These are phyloP conservation scores for Spathaspora passalidarum DNA, from an alignment of 805 yeast genomes.

Conservation along the genomic window DNA sequence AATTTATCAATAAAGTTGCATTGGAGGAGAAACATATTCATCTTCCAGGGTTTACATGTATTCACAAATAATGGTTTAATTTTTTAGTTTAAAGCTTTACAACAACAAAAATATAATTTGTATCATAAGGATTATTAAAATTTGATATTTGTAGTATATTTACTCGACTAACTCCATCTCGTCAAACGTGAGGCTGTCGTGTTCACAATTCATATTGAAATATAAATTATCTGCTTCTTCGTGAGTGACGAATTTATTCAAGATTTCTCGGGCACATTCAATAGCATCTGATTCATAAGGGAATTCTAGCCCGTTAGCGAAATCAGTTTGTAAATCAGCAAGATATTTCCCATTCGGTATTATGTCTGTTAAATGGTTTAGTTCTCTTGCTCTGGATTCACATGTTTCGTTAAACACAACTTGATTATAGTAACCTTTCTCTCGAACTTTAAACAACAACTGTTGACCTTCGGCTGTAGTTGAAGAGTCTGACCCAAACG, in stretches of 20 bases:
- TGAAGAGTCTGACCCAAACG: constrained; percentile 44
- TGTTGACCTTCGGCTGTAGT: constrained; percentile 34
- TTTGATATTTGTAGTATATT: background rate
- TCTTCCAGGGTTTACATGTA: background rate
- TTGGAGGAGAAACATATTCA: background rate
- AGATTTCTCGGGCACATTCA: constrained; percentile 66
- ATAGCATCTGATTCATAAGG: constrained; percentile 61
- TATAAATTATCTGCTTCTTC: constrained; percentile 79
- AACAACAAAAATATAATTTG: constrained; percentile 9
- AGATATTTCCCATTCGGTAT: constrained; percentile 15
- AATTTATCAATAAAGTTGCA: constrained; percentile 1
- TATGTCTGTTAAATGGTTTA: constrained; percentile 27
- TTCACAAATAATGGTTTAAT: constrained; percentile 1
- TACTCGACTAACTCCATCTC: constrained; percentile 21
- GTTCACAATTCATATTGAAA: constrained; percentile 55
- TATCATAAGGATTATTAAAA: constrained; percentile 6
- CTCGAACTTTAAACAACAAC: constrained; percentile 36
- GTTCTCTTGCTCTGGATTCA: constrained; percentile 37
- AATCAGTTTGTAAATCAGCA: constrained; percentile 39
- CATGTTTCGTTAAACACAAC: constrained; percentile 46
- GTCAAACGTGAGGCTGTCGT: constrained; percentile 12
- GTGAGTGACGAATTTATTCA: constrained; percentile 65
- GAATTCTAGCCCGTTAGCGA: constrained; percentile 59
- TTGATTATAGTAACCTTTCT: constrained; percentile 19
- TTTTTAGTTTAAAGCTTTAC: constrained; percentile 6